Evolutionary conservation across 768 basidiomycete genomes (phyloP).

Genomic region (Boletus coccyginus): DNA sequence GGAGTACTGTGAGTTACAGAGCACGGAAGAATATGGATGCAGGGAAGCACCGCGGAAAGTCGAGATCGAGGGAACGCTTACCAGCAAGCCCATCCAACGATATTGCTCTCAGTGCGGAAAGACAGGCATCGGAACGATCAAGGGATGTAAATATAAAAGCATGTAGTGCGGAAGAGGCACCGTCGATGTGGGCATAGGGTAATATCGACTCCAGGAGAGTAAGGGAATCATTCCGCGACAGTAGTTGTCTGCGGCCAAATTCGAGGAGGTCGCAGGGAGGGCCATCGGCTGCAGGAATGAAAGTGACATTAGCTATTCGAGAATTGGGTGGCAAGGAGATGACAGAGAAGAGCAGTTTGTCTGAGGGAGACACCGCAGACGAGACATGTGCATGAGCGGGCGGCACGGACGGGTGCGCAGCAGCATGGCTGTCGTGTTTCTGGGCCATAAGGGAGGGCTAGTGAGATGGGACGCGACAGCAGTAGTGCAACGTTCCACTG

Average conservation of each 20-base stretch:
- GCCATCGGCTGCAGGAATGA: slow-evolving; percentile 31
- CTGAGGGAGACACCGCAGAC: slow-evolving; percentile 34
- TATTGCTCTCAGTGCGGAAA: slow-evolving; percentile 36
- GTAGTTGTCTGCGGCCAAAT: slow-evolving; percentile 48
- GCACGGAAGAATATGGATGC: slow-evolving; percentile 1
- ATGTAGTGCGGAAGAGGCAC: slow-evolving; percentile 47
- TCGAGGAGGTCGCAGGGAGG: slow-evolving; percentile 47
- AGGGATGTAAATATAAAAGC: slow-evolving; percentile 51
- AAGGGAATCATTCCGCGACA: slow-evolving; percentile 37
- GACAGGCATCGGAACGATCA: slow-evolving; percentile 30
- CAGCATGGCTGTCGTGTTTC: slow-evolving; percentile 21
- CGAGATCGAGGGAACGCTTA: slow-evolving; percentile 34
- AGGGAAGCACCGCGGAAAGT: neutral
- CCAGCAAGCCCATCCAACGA: slow-evolving; percentile 50
- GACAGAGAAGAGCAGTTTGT: slow-evolving; percentile 45
- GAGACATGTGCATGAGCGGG: slow-evolving; percentile 16
- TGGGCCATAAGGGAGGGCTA: slow-evolving; percentile 25
- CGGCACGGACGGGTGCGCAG: slow-evolving; percentile 11
- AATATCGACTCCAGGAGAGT: slow-evolving; percentile 50
- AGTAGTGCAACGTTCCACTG: neutral
- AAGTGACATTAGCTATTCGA: slow-evolving; percentile 46
- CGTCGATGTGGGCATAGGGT: slow-evolving; percentile 46
- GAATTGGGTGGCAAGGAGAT: slow-evolving; percentile 45
- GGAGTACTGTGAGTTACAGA: slow-evolving; percentile 10
- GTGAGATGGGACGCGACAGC: slow-evolving; percentile 2